These are phyloP conservation scores for Leccinum ponderosum DNA, from an alignment of 1,284 basidiomycete species.

Conservation along the genomic window DNA sequence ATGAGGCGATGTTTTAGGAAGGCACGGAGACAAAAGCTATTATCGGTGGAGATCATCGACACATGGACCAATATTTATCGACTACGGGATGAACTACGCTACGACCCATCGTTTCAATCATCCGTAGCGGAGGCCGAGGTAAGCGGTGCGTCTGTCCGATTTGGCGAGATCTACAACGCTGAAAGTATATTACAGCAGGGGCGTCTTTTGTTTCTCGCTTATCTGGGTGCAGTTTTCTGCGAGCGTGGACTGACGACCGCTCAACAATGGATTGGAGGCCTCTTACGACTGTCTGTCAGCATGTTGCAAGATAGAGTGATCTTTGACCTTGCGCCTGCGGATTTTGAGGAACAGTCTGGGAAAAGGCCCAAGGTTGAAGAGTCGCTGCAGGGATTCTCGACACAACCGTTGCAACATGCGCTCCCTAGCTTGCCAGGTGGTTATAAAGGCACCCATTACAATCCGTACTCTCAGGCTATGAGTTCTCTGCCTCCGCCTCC, in stretches of 20 bases:
- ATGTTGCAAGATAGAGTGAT: conserved; percentile 21
- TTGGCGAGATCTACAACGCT: conserved; percentile 16
- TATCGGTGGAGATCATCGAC: conserved; percentile 50
- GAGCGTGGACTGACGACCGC: conserved; percentile 54
- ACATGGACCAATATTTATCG: conserved; percentile 60
- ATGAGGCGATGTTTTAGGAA: conserved; percentile 33
- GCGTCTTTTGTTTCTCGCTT: conserved; percentile 58
- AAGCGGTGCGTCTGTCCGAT: conserved; percentile 19
- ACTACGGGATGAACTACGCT: conserved; percentile 58
- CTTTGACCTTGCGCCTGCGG: conserved; percentile 23
- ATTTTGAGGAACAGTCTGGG: conserved; percentile 32
- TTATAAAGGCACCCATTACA: conserved; percentile 31
- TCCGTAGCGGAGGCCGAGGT: conserved; percentile 51
- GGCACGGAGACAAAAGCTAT: conserved; percentile 36
- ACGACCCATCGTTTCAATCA: conserved; percentile 44
- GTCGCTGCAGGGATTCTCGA: conserved; percentile 31
- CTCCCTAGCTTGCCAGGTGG: conserved; percentile 21
- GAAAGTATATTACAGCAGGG: conserved; percentile 48
- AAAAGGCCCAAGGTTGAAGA: conserved; percentile 35
- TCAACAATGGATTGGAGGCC: conserved; percentile 56
- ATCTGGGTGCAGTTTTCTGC: conserved; percentile 62
- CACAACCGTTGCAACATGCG: conserved; percentile 33
- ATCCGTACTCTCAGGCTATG: conserved; percentile 29
- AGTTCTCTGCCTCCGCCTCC: conserved; percentile 9
- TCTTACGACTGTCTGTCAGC: conserved; percentile 42